Base-by-base conservation (phyloP, 148 eudicot genomes). In the Nepenthes gracilis region DNA sequence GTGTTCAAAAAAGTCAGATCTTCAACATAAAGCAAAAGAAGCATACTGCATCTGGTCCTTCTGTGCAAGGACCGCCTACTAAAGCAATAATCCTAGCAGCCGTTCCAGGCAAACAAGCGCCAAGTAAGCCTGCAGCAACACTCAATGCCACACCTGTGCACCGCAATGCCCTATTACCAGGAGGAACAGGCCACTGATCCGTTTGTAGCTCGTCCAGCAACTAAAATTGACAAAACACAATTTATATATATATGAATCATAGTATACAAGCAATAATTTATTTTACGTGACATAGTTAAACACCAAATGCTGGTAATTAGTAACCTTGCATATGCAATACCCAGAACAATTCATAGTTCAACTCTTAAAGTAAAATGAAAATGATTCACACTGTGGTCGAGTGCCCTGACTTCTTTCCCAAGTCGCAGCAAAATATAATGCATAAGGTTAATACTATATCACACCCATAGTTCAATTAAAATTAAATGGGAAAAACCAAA, bases 31-130 rank as follows among this genome's bases (percentile, higher is more conserved):
- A 68, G 66, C 32, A 58, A 55, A 58, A 62, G 32, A 49, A 61
- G 62, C 81, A 61, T 81, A 92, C 98, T 70, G 87, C 59, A 58
- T 96, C 98, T 2, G 98, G 96, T 43, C 98, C 98, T 78, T 92
- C 98, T 5, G 98, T 92, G 77, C 98, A 92, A 50, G 98, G 98
- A 69, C 98, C 98, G 13, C 98, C 98, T 10, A 88, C 96, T 68
- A 92, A 75, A 65, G 91, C 94, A 47, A 92, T 68, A 63, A 92
- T 92, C 45, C 98, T 75, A 67, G 91, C 98, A 64, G 90, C 73
- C 32, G 96, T 84, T 23, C 96, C 91, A 9, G 91, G 83, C 63
- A 64, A 65, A 79, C 95, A 88, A 38, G 95, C 98, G 50, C 87
- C 91, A 51, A 92, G 78, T 66, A 92, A 75, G 11, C 98, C 85